These are phyloP conservation scores for Tetrahymena thermophila DNA, from an alignment of 73 alveolate genomes.

Conservation along the genomic window DNA sequence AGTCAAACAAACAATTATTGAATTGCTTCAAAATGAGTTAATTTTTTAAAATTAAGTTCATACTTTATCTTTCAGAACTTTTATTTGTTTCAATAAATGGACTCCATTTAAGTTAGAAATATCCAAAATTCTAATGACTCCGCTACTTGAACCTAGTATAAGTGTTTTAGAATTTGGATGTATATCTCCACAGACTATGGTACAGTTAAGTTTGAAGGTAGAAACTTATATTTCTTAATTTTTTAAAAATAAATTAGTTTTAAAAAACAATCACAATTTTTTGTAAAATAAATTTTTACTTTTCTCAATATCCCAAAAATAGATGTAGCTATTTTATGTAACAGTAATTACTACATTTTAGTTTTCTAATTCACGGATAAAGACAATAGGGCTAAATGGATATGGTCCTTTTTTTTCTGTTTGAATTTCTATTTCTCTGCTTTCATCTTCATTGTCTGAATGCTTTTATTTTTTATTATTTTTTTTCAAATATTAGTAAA, in stretches of 20 bases:
- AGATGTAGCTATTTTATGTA: slow-evolving; percentile 3
- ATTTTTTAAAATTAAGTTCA: too few relatives aligned
- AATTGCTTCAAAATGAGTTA: too few relatives aligned
- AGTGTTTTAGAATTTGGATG: slow-evolving; percentile 21
- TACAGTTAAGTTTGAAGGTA: slow-evolving; percentile 13
- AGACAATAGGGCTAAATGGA: slow-evolving; percentile 12
- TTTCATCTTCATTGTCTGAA: background rate
- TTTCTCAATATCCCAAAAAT: slow-evolving; percentile 19
- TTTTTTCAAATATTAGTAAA: background rate
- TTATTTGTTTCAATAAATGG: background rate
- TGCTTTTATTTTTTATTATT: background rate
- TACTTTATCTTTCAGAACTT: background rate
- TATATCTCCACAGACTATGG: slow-evolving; percentile 15
- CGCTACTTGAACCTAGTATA: slow-evolving; percentile 3
- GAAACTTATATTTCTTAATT: background rate
- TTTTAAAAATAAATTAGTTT: background rate
- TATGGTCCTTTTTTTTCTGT: slow-evolving; percentile 24
- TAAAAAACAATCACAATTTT: background rate
- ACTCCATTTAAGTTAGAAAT: background rate
- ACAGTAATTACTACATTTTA: slow-evolving; percentile 22
- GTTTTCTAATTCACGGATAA: slow-evolving; percentile 19
- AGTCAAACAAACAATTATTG: too few relatives aligned
- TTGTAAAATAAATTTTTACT: background rate
- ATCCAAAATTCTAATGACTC: slow-evolving; percentile 6
- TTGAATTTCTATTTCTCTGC: slow-evolving; percentile 13